Evolutionary conservation across 345 rosid genomes (phyloP).

Genomic region (thale cress (Arabidopsis thaliana)): DNA sequence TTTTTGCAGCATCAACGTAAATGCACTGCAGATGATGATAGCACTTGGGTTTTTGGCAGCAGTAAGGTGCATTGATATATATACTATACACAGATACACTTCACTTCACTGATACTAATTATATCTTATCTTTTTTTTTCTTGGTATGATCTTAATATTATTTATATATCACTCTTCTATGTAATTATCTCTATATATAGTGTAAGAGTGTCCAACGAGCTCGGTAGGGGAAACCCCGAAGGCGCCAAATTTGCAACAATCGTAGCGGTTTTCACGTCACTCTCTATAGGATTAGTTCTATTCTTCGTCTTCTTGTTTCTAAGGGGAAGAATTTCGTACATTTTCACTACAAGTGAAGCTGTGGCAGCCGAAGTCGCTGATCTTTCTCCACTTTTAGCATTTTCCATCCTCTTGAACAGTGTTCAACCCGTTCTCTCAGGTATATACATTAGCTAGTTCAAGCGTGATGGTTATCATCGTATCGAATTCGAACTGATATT

Average conservation of each 20-base stretch:
- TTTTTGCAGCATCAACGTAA: conserved; percentile 63
- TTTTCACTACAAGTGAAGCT: conserved; percentile 58
- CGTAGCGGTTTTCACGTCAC: conserved; percentile 48
- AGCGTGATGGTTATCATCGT: neutral
- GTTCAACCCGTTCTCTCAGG: conserved; percentile 89
- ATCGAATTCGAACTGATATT: neutral
- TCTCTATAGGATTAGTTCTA: conserved; percentile 56
- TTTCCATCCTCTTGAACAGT: conserved; percentile 78
- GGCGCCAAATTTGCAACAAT: conserved; percentile 63
- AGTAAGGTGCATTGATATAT: conserved; percentile 53
- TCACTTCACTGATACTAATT: neutral
- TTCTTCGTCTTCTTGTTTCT: conserved; percentile 59
- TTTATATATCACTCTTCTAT: neutral
- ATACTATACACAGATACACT: neutral
- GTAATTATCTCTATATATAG: conserved; percentile 40
- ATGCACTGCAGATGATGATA: conserved; percentile 81
- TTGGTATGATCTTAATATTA: neutral
- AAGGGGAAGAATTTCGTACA: conserved; percentile 62
- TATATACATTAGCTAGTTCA: conserved; percentile 21
- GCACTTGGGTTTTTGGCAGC: conserved; percentile 80
- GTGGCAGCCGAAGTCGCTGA: conserved; percentile 69
- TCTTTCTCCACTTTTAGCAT: conserved; percentile 71
- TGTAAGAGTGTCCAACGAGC: conserved; percentile 84
- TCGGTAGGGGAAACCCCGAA: conserved; percentile 68
- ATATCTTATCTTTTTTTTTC: neutral